Evolutionary conservation across 2,329 filamentous ascomycete species (phyloP), one percentile per base, ranked within the genome.

Genomic region (Huntiella decipiens): DNA sequence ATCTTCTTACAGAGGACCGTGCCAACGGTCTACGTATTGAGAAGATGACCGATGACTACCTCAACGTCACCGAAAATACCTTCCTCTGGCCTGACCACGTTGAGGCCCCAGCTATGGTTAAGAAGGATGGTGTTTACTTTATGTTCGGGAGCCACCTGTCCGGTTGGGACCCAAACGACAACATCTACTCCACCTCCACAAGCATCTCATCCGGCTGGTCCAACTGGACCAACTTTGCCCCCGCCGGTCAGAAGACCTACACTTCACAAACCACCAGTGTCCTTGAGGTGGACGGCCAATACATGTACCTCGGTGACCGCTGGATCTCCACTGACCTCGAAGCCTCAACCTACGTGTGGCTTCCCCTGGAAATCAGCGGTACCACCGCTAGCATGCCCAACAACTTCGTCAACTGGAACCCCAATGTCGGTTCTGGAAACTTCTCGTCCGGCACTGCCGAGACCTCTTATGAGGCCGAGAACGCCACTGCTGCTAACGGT

Each of bases 271-370:
- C 73, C 0, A 73, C 65, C 33, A 79, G 66, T 52, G 64, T 81
- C 16, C 64, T 79, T 1, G 61, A 64, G 0, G 51, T 63, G 3
- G 57, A 61, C 39, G 53, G 55, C 45, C 58, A 59, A 11, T 63
- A 65, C 42, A 66, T 78, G 51, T 82, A 80, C 58, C 70, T 79
- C 59, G 77, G 78, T 15, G 77, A 82, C 58, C 70, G 78, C 16
- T 82, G 78, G 77, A 58, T 71, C 0, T 67, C 64, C 4, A 56
- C 57, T n/a, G 74, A 80, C 51, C 64, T 82, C 1, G 69, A 67
- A 57, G 61, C 68, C 0, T 72, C 67, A 44, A 77, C 74, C 0
- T 80, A 80, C 53, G 60, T 80, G 36, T 81, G 76, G 77, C 63
- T 80, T 0, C 77, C 77, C 0, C 58, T 80, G 0, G 61, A 55